Conservation (phyloP, 352 stramenopile species). For the Phytophthora lateralis region DNA sequence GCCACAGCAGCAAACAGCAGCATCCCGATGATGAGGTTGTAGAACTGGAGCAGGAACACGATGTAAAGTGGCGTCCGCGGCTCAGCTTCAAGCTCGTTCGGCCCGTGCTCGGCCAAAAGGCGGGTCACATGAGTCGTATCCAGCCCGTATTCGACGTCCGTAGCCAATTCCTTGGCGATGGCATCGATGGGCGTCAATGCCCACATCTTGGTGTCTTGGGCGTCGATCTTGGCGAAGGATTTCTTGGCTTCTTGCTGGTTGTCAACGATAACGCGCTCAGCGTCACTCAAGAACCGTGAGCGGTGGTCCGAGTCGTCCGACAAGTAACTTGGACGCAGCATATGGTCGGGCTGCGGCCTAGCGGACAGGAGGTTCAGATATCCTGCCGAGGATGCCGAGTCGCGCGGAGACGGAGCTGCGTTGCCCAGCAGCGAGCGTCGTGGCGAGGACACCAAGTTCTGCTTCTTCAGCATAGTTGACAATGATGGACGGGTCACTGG, state of each 20-base stretch:
- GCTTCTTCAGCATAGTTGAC: neutral
- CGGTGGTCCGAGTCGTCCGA: constrained; percentile 38
- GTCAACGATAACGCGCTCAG: constrained; percentile 55
- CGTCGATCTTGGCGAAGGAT: constrained; percentile 41
- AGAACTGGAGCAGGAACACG: constrained; percentile 81
- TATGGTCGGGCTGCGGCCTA: neutral
- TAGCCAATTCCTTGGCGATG: constrained; percentile 59
- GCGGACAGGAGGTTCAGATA: neutral
- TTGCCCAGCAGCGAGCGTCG: neutral
- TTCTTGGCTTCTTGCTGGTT: constrained; percentile 45
- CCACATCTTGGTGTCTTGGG: too few species aligned
- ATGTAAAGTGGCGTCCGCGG: constrained; percentile 37
- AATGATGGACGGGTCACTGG: neutral
- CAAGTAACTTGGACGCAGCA: neutral
- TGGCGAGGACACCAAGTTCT: neutral
- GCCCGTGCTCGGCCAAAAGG: too few species aligned
- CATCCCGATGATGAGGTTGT: constrained; percentile 80
- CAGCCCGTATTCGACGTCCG: too few species aligned
- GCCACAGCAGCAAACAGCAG: constrained; percentile 63
- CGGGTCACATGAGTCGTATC: too few species aligned
- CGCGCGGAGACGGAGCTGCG: neutral
- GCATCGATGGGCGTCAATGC: constrained; percentile 39
- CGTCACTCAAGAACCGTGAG: constrained; percentile 63
- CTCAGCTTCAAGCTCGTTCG: constrained; percentile 68
- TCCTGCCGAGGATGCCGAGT: neutral